phyloP scores from a whole-genome alignment of 371 early-diverging fungal species.

The Basidiobolus heterosporus region DNA sequence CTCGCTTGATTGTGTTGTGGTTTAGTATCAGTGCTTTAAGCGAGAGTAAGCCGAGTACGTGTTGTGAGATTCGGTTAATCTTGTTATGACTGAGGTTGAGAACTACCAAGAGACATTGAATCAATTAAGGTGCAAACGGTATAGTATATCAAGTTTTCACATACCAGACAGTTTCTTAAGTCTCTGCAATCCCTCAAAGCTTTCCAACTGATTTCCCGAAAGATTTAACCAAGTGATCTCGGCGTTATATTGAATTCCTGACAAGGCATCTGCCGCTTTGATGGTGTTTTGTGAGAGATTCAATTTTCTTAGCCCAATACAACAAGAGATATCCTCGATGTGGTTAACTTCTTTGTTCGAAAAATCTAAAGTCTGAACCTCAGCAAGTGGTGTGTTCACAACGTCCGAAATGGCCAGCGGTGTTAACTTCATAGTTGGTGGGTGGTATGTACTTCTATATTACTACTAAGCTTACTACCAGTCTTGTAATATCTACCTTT shows the following conservation, averaged over 20 bases:
- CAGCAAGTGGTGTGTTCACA: constrained; percentile 15
- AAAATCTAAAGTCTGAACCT: constrained; percentile 27
- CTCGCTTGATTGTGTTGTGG: constrained; percentile 44
- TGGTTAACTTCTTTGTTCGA: constrained; percentile 35
- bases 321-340: constrained; percentile 49
- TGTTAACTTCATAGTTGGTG: constrained; percentile 35
- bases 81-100: constrained; percentile 61
- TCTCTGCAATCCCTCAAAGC: constrained; percentile 35
- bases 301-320: constrained; percentile 45
- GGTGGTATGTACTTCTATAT: neutral
- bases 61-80: constrained; percentile 36
- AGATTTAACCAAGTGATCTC: constrained; percentile 49
- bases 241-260: constrained; percentile 29
- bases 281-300: constrained; percentile 49
- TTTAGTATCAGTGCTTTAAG: constrained; percentile 72
- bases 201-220: constrained; percentile 38
- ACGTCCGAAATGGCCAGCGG: constrained; percentile 19
- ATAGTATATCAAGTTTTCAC: neutral
- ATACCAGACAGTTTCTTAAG: constrained; percentile 43
- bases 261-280: constrained; percentile 23
- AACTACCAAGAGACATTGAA: constrained; percentile 17
- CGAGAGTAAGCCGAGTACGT: constrained; percentile 30
- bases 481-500: no score
- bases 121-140: neutral
- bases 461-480: no score